These are phyloP conservation scores for Dictyophora rubrovolvata DNA, from an alignment of 768 basidiomycete genomes.

Conservation along the genomic window DNA sequence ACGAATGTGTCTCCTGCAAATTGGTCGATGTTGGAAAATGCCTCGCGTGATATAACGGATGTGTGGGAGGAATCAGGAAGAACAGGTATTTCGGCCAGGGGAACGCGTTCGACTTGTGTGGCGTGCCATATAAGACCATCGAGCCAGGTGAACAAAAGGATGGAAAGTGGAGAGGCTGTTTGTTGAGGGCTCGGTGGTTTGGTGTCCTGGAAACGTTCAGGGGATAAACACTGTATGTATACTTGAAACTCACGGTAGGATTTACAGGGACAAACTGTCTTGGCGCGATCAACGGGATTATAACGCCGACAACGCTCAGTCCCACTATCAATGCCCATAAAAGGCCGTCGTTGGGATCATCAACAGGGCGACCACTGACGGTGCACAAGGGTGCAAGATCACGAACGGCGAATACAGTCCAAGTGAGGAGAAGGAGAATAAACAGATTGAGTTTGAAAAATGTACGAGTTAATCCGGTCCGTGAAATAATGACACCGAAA, in stretches of 20 bases:
- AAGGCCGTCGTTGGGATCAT: constrained; percentile 35
- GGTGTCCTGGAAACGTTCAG: constrained; percentile 15
- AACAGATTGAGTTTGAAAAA: not conserved
- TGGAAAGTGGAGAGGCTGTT: constrained; percentile 36
- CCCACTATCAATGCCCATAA: constrained; percentile 46
- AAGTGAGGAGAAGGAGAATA: not conserved
- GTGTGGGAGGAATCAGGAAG: constrained; percentile 33
- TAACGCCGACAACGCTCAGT: constrained; percentile 33
- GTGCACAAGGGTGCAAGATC: constrained; percentile 37
- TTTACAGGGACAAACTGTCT: constrained; percentile 49
- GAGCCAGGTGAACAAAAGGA: constrained; percentile 41
- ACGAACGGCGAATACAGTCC: not conserved
- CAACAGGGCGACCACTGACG: constrained; percentile 37
- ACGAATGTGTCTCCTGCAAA: constrained; percentile 24
- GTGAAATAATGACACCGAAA: no score
- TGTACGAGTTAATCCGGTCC: no score
- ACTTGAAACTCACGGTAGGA: constrained; percentile 29
- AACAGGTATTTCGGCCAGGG: constrained; percentile 33
- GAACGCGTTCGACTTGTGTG: constrained; percentile 33
- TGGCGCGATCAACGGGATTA: constrained; percentile 48
- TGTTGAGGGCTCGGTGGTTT: constrained; percentile 34
- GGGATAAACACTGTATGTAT: no score
- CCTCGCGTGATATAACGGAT: constrained; percentile 19
- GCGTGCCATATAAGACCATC: constrained; percentile 39
- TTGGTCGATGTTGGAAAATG: not conserved